Percentiles rank a stretch among this genome's conserved stretches.
Conservation (phyloP, 176 grass and related monocot genomes). For the Zea mays region Zm-B73-REFERENCE-NAM-5.0 NC_050096.1:7028001-7028500, state of each 20-base stretch:
- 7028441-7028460: not conserved
- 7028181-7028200: conserved; percentile 13
- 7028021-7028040: not conserved
- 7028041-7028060: conserved; percentile 37
- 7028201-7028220: conserved; percentile 35
- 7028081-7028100: not conserved
- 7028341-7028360: conserved; percentile 2
- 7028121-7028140: not conserved
- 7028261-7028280: conserved; percentile 19
- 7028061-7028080: conserved; percentile 4
- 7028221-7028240: conserved; percentile 42
- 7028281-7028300: conserved; percentile 43
- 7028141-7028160: not conserved
- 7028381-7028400: not conserved
- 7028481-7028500: conserved; percentile 2
- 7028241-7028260: conserved; percentile 40
- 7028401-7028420: conserved; percentile 1
- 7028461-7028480: not conserved
- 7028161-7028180: conserved; percentile 1
- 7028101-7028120: not conserved
- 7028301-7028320: conserved; percentile 20
- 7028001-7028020: not conserved
- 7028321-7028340: conserved; percentile 32
- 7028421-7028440: conserved; percentile 16
- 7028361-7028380: not conserved